phyloP scores from a whole-genome alignment of 768 basidiomycete species.

The Bullera alba region DNA sequence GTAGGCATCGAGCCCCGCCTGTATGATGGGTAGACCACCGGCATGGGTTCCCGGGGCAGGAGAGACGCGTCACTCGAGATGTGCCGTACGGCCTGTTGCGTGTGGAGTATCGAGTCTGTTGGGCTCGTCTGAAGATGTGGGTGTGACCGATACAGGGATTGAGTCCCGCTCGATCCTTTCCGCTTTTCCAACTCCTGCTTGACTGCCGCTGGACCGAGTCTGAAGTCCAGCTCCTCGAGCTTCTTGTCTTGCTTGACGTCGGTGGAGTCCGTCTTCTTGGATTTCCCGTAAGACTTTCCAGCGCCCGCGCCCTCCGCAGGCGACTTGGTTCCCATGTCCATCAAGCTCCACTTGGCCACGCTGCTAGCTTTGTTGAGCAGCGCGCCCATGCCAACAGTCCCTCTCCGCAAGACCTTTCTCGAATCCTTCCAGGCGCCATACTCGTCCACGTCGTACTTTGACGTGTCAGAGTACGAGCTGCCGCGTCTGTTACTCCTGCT shows the following conservation, averaged over 20 bases:
- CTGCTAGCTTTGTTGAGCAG: constrained; percentile 16
- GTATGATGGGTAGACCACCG: constrained; percentile 2
- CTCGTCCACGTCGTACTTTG: constrained; percentile 17
- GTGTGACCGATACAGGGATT: background rate
- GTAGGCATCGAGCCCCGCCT: constrained; percentile 4
- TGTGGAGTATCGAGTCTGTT: background rate
- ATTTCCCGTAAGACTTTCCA: background rate
- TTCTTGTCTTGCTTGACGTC: constrained; percentile 20
- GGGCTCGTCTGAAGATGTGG: background rate
- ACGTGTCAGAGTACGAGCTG: background rate
- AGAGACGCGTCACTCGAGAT: constrained; percentile 6
- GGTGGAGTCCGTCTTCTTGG: constrained; percentile 2
- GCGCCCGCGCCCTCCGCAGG: background rate
- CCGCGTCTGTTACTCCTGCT: background rate
- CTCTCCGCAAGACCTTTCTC: constrained; percentile 12
- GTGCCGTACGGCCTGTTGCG: background rate
- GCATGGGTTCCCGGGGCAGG: background rate
- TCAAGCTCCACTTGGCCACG: constrained; percentile 31
- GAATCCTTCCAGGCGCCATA: constrained; percentile 32
- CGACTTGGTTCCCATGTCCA: constrained; percentile 3
- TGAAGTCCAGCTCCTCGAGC: constrained; percentile 30
- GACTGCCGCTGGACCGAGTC: constrained; percentile 25
- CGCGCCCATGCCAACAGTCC: constrained; percentile 18
- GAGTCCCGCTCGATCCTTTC: background rate
- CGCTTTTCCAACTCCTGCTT: constrained; percentile 20